Evolutionary conservation across 2,329 filamentous ascomycete species (phyloP).

Genomic region (Colletotrichum sidae): DNA sequence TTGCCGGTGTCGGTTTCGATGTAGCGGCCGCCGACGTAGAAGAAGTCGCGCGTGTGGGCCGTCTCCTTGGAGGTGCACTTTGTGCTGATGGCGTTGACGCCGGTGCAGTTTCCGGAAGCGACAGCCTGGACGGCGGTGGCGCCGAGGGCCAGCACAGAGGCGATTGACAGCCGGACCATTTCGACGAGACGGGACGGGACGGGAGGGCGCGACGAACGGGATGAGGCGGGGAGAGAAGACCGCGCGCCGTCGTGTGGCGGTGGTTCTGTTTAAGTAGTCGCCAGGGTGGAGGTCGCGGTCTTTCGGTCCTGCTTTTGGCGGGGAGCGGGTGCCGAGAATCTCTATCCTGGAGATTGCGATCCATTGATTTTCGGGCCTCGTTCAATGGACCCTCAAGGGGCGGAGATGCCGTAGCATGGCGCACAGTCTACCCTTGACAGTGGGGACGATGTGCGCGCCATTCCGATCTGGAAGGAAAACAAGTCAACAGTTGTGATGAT

Average conservation of each 20-base stretch:
- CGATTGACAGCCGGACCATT: slow-evolving; percentile 23
- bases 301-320: neutral
- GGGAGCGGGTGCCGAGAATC: neutral
- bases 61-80: slow-evolving; percentile 35
- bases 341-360: slow-evolving; percentile 6
- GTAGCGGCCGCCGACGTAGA: slow-evolving; percentile 53
- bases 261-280: neutral
- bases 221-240: neutral
- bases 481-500: too few species aligned
- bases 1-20: slow-evolving; percentile 44
- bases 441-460: too few species aligned
- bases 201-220: neutral
- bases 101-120: slow-evolving; percentile 19
- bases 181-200: neutral
- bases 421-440: too few species aligned
- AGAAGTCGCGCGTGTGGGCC: slow-evolving; percentile 43
- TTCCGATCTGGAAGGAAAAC: too few species aligned
- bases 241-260: neutral
- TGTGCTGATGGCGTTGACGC: slow-evolving; percentile 33
- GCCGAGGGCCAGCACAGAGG: slow-evolving; percentile 10
- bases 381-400: slow-evolving; percentile 8
- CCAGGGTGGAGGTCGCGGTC: neutral
- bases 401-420: slow-evolving; percentile 21
- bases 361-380: neutral
- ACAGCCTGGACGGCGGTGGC: neutral